These are phyloP conservation scores for Malassezia restricta DNA, from an alignment of 1,284 basidiomycete species.

Conservation along the genomic window DNA sequence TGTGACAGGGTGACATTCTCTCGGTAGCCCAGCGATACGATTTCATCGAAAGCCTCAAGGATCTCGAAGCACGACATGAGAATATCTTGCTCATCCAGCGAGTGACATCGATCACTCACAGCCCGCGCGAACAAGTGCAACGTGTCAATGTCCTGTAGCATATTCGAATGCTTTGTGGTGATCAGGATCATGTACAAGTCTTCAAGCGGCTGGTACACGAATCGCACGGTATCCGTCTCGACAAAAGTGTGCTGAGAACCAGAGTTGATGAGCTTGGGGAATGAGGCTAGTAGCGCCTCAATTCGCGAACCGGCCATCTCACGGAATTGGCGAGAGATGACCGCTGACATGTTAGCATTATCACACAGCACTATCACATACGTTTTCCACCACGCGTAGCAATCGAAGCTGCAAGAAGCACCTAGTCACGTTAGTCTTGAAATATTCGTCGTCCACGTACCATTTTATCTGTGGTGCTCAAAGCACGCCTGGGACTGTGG, in stretches of 20 bases:
- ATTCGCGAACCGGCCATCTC: conserved; percentile 85
- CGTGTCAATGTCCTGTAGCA: conserved; percentile 94
- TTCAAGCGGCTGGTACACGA: conserved; percentile 95
- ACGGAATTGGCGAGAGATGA: conserved; percentile 90
- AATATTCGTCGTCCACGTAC: conserved; percentile 2
- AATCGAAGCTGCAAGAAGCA: conserved; percentile 83
- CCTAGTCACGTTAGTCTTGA: conserved; percentile 50
- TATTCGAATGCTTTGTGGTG: conserved; percentile 95
- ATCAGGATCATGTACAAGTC: conserved; percentile 95
- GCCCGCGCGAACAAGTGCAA: conserved; percentile 85
- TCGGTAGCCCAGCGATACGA: conserved; percentile 83
- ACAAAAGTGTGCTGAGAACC: conserved; percentile 91
- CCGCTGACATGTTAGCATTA: conserved; percentile 53
- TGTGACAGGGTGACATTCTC: conserved; percentile 86
- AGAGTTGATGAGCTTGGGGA: conserved; percentile 92
- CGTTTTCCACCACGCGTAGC: conserved; percentile 86
- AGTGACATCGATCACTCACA: conserved; percentile 67
- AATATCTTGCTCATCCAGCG: conserved; percentile 78
- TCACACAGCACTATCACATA: conserved; percentile 43
- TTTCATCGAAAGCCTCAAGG: conserved; percentile 90
- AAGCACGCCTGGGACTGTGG: neutral
- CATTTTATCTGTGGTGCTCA: conserved; percentile 4
- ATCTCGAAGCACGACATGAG: conserved; percentile 85
- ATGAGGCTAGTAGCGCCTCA: conserved; percentile 87
- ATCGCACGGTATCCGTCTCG: conserved; percentile 53